Base-by-base conservation (phyloP, 805 yeast genomes). In the Scheffersomyces coipomensis region DNA sequence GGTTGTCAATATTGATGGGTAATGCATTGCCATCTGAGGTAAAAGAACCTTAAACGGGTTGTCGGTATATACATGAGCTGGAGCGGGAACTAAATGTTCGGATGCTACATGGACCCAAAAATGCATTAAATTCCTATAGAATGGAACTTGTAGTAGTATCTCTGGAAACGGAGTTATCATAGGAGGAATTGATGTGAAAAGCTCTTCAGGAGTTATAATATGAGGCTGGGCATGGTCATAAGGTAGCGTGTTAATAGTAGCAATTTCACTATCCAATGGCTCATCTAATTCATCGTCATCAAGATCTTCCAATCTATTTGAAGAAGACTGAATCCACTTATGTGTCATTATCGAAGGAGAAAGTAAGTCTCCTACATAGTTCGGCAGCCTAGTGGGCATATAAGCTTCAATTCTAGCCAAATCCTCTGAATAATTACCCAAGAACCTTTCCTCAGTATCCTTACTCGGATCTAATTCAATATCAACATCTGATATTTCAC, bases 1-100 rank as follows among this genome's bases (percentile, higher is more conserved):
- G 1, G 84, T 64, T 1, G 85, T 71, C 46, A 83, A 57, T 12
- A 85, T 55, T 0, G 85, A 75, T 4, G 78, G 76, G 42, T 75
- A 69, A 18, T 71, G 68, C 71, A 81, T 64, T 1, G 91, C 88
- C 73, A 85, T 69, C 48, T 75, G 76, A 0, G 93, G 91, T 10
- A 86, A 58, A 6, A 83, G 63, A 10, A 72, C 72, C 43, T 74
- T 73, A 61, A 84, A 85, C 0, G 95, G 95, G 48, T 83, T 81
- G 12, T 76, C 78, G 16, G 60, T 64, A 49, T 81, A 81, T 2
- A 73, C 51, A 6, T 66, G 54, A 3, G 75, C 65, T 8, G 87
- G 87, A 0, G 85, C 81, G 0, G 90, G 89, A 5, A 82, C 86
- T 15, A 85, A 66, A 19, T 73, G 64, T 26, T 69, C 70, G 1